Evolutionary conservation across 2,329 filamentous ascomycete genomes (phyloP), one percentile per base, ranked within the genome.

Genomic region (Bimuria novae-zelandiae): DNA sequence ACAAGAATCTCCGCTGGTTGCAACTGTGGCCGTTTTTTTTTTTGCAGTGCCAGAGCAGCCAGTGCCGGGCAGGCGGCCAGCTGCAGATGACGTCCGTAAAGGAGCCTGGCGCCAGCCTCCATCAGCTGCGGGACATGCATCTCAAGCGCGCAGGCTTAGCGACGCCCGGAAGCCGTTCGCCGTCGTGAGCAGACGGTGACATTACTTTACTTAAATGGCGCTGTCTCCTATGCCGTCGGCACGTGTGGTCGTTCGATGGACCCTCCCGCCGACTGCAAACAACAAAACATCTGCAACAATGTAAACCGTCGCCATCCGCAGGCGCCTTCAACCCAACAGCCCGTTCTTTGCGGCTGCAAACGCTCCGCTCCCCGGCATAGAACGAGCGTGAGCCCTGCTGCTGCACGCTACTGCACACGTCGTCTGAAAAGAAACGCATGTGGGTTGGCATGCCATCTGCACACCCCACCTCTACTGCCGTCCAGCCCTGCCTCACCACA

Each of bases 401-500:
- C 48, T 47, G 57, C 57, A 59, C 49, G 55, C 57, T 44, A 59
- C 62, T 62, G 68, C 61, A 66, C 47, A 54, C 51, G 44, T 47
- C 47, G 33, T 35, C 25, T 44, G 51, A 49, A 49, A 61, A 59
- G 56, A 51, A 47, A 57, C 59, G 60, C 63, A 62, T 64, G 60
- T 54, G 41, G 49, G 58, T 51, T 49, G 57, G 54, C 37, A 41
- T 41, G 37, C 16, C 56, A 49, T 54, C 58, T 59, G 54, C 62
- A 59, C 57, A 63, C 62, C 61, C 63, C 61, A 63, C 68, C 59
- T 54, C 47, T 46, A 47, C 44, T 47, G 53, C 54, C 45, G 37
- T 36, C 47, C 48, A 47, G 47, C 52, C 54, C 39, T 51, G 25
- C n/a, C n/a, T n/a, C n/a, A n/a, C n/a, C n/a, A n/a, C n/a, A n/a